phyloP scores from a whole-genome alignment of 78 protist genomes.

The Polysphondylium violaceum region DNA sequence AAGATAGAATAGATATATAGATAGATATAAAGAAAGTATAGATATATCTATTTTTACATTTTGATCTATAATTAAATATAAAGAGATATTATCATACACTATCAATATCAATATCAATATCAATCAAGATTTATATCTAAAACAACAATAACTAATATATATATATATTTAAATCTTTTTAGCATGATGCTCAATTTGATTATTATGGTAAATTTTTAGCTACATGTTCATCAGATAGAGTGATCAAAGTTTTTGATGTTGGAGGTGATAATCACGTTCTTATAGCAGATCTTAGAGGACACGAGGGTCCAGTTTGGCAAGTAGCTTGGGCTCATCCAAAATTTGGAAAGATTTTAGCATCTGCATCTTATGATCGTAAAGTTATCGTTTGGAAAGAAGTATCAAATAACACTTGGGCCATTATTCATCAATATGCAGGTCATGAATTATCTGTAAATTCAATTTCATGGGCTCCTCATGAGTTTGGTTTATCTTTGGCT shows the following conservation, averaged over 20 bases:
- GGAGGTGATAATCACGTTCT: conserved; percentile 62
- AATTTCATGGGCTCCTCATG: conserved; percentile 95
- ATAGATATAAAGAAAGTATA: no score
- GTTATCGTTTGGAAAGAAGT: conserved; percentile 96
- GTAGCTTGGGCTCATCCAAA: conserved; percentile 99
- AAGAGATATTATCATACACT: no score
- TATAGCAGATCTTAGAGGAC: conserved; percentile 90
- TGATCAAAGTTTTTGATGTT: conserved; percentile 91
- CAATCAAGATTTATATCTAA: background rate
- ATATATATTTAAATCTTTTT: background rate
- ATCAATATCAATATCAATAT: no score
- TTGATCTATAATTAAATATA: no score
- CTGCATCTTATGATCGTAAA: conserved; percentile 96
- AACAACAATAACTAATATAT: no score
- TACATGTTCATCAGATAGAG: conserved; percentile 97
- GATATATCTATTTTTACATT: no score
- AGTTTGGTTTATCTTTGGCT: conserved; percentile 88
- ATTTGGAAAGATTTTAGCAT: conserved; percentile 96
- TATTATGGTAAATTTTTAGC: conserved; percentile 97
- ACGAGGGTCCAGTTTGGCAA: conserved; percentile 99
- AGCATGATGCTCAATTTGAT: conserved; percentile 98
- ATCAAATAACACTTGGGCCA: conserved; percentile 69
- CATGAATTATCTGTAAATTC: conserved; percentile 93
- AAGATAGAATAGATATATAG: no score
- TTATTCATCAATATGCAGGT: conserved; percentile 77